These are phyloP conservation scores for Danielia oregonensis DNA, from an alignment of 805 yeast genomes.

Conservation along the genomic window DNA sequence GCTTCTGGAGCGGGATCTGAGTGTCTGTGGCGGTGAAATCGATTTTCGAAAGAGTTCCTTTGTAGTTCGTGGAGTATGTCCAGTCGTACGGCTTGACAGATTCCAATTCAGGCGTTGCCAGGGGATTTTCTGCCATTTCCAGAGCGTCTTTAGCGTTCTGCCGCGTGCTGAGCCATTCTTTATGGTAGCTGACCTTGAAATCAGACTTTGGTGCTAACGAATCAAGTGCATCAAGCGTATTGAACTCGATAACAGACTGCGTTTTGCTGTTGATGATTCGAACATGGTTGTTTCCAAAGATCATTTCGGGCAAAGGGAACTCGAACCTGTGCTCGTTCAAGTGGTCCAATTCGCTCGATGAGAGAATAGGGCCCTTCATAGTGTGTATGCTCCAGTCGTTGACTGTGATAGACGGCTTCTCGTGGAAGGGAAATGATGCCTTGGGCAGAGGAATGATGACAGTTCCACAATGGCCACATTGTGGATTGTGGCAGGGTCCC, in stretches of 20 bases:
- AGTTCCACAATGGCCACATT: slow-evolving; percentile 63
- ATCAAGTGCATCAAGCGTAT: slow-evolving; percentile 68
- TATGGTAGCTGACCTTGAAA: slow-evolving; percentile 73
- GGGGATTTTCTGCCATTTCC: not conserved
- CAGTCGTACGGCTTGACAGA: slow-evolving; percentile 88
- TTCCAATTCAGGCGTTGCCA: slow-evolving; percentile 39
- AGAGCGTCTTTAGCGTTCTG: slow-evolving; percentile 3
- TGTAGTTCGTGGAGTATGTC: slow-evolving; percentile 85
- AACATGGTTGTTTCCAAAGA: slow-evolving; percentile 80
- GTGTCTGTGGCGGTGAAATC: slow-evolving; percentile 19
- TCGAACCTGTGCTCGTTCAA: slow-evolving; percentile 56
- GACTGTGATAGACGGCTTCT: slow-evolving; percentile 65
- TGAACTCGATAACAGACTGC: slow-evolving; percentile 54
- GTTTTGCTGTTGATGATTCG: slow-evolving; percentile 41
- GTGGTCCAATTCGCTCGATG: slow-evolving; percentile 66
- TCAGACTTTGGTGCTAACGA: slow-evolving; percentile 32
- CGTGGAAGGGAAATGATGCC: slow-evolving; percentile 58
- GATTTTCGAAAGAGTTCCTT: slow-evolving; percentile 47
- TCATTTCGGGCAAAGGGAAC: slow-evolving; percentile 95
- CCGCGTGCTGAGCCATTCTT: slow-evolving; percentile 64
- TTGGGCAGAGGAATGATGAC: slow-evolving; percentile 78
- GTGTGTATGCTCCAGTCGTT: slow-evolving; percentile 77
- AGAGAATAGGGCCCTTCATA: slow-evolving; percentile 71
- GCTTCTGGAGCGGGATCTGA: slow-evolving; percentile 64
- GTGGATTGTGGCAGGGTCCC: slow-evolving; percentile 38